phyloP scores from a whole-genome alignment of 106 monocot species.

The Dendrobium nobile region DNA sequence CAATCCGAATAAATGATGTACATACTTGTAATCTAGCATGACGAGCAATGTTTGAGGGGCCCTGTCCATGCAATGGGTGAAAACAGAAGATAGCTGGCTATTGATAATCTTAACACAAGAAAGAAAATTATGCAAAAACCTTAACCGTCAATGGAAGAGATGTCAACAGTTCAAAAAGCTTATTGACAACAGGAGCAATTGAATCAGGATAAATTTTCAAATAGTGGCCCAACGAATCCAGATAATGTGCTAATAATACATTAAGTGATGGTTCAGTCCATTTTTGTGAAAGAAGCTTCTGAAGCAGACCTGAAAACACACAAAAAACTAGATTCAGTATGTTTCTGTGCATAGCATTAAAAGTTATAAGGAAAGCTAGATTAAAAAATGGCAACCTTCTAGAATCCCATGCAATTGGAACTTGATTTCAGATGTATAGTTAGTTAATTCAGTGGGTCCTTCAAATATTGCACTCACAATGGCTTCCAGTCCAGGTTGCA shows the following conservation, averaged over 20 bases:
- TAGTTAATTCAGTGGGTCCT: slow-evolving; percentile 28
- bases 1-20: slow-evolving; percentile 86
- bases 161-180: slow-evolving; percentile 91
- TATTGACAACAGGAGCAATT: slow-evolving; percentile 66
- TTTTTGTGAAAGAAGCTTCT: slow-evolving; percentile 62
- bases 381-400: slow-evolving; percentile 50
- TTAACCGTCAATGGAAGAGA: slow-evolving; percentile 56
- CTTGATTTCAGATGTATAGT: slow-evolving; percentile 36
- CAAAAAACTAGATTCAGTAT: slow-evolving; percentile 8
- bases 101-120: slow-evolving; percentile 3
- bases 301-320: slow-evolving; percentile 62
- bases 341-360: slow-evolving; percentile 5
- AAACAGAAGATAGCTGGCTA: not conserved
- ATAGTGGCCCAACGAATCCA: slow-evolving; percentile 79
- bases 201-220: slow-evolving; percentile 72
- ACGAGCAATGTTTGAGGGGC: slow-evolving; percentile 52
- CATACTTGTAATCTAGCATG: slow-evolving; percentile 92
- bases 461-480: slow-evolving; percentile 68
- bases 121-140: slow-evolving; percentile 23
- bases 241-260: slow-evolving; percentile 63
- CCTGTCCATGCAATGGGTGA: slow-evolving; percentile 31
- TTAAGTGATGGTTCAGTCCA: slow-evolving; percentile 71
- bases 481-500: slow-evolving; percentile 72
- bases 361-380: not conserved
- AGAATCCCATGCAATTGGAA: slow-evolving; percentile 53